Evolutionary conservation across 371 early-diverging fungal genomes (phyloP), one percentile per base, ranked within the genome.

Genomic region (Mortierella sp.): DNA sequence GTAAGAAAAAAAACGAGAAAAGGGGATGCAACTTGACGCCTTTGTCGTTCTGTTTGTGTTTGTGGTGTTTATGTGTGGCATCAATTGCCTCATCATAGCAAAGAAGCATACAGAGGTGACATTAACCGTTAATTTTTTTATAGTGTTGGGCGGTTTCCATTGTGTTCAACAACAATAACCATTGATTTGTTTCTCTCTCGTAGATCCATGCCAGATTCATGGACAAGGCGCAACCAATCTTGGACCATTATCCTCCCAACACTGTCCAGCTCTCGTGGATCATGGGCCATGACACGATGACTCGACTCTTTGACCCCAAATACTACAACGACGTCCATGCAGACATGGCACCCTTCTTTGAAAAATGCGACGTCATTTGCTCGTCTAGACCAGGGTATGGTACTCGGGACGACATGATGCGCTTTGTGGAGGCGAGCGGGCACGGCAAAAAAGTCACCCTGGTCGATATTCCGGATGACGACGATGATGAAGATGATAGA

Each of bases 201-300:
- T 69, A 82, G 83, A 78, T 75, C 41, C 87, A 90, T 63, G 91
- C 88, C 4, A 79, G 87, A 19, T 93, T 93, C 74, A 74, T 92
- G 34, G 92, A 93, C 77, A 93, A 93, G 79, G 88, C 90, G 24
- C 78, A 69, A 11, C 73, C 83, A 5, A 86, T 89, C 24, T 65
- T 66, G 63, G 61, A 68, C 48, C 7, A 58, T 61, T 70, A 76
- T 66, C 73, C 68, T 22, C 68, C 76, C 48, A 50, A 66, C n/a
- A 74, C 74, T 29, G 64, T 85, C 10, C 85, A 85, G 53, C 74
- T 88, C n/a, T 86, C 87, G 29, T 93, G 92, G 86, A 89, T 93
- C 70, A 64, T 93, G 79, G 93, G 93, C 2, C 87, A 86, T 40
- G 93, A 93, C 67, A 93, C 93, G 1, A 73, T 93, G 70, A 83